A percentile compares a stretch with the other conserved stretches of the same genome.
Evolutionary conservation across 345 rosid species (phyloP).

Genomic region (Rhizophora mangle): DNA sequence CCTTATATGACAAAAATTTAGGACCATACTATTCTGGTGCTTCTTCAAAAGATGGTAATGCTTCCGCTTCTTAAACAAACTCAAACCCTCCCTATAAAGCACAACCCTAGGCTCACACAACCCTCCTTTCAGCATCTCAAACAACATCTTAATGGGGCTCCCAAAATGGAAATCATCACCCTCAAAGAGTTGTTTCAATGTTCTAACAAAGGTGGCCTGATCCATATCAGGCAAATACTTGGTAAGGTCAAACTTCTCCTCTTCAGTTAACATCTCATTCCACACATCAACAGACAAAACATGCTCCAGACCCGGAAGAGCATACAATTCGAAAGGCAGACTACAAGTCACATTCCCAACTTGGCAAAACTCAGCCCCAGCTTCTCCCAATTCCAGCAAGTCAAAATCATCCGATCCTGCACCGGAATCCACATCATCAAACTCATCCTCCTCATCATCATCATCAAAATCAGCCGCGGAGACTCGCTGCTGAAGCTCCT

Average conservation of each 20-base stretch:
- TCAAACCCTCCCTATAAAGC: conserved; percentile 77
- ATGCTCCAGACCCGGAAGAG: conserved; percentile 67
- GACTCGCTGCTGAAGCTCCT: conserved; percentile 49
- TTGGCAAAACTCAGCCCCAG: conserved; percentile 87
- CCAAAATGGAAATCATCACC: conserved; percentile 87
- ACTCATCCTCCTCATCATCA: conserved; percentile 56
- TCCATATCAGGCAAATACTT: conserved; percentile 83
- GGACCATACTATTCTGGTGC: conserved; percentile 79
- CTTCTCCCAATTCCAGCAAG: conserved; percentile 85
- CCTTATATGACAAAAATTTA: conserved; percentile 75
- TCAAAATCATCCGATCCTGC: conserved; percentile 98
- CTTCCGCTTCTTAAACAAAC: conserved; percentile 59
- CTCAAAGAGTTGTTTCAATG: conserved; percentile 69
- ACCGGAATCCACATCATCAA: conserved; percentile 88
- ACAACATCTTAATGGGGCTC: conserved; percentile 71
- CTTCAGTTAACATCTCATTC: conserved; percentile 83
- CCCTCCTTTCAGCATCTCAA: conserved; percentile 90
- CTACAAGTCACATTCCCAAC: conserved; percentile 75
- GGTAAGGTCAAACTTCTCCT: conserved; percentile 67
- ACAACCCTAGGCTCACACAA: conserved; percentile 92
- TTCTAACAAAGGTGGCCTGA: conserved; percentile 56
- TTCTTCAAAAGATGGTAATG: conserved; percentile 79
- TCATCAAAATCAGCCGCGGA: conserved; percentile 60
- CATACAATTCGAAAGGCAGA: conserved; percentile 83
- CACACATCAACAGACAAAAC: conserved; percentile 90